Evolutionary conservation across 345 rosid species (phyloP), one percentile per base, ranked within the genome.

Genomic region (Passiflora organensis): DNA sequence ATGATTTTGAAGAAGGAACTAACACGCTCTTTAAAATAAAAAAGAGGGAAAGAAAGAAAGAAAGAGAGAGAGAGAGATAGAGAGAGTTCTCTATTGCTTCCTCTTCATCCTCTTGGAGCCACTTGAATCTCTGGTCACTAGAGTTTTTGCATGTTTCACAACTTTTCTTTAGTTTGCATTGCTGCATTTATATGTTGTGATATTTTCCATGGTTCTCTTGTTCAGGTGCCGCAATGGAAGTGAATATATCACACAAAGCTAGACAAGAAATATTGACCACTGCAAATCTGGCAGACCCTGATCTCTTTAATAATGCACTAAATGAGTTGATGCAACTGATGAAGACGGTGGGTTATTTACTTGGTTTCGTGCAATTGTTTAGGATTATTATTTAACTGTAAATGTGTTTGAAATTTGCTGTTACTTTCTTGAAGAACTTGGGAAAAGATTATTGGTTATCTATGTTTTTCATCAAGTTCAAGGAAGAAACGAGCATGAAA

Each of bases 141-240:
- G n/a, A n/a, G n/a, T n/a, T n/a, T n/a, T n/a, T n/a, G n/a, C n/a
- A n/a, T n/a, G n/a, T 28, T 28, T 28, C 3, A 28, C 8, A 28
- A 28, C 8, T 28, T 28, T 28, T 4, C 18, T 18, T 21, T 6
- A 28, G 24, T 20, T 11, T 28, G 10, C 23, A 25, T 12, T 16
- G 6, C n/a, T n/a, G 12, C 2, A 43, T 46, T 24, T 51, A 20
- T 14, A 17, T 15, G 38, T 37, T 60, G 23, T 17, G 32, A 23
- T 47, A 66, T 32, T 53, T 65, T n/a, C n/a, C n/a, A n/a, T n/a
- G n/a, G n/a, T n/a, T n/a, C n/a, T 36, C 21, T 51, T 1, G 10
- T 5, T 16, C 73, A 91, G 97, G 96, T 76, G 83, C 86, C 24
- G 60, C 74, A 58, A 87, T 85, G 95, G 96, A 91, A 76, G 78